Evolutionary conservation across 169 alveolate species (phyloP).

Genomic region (Cryptosporidium baileyi): DNA sequence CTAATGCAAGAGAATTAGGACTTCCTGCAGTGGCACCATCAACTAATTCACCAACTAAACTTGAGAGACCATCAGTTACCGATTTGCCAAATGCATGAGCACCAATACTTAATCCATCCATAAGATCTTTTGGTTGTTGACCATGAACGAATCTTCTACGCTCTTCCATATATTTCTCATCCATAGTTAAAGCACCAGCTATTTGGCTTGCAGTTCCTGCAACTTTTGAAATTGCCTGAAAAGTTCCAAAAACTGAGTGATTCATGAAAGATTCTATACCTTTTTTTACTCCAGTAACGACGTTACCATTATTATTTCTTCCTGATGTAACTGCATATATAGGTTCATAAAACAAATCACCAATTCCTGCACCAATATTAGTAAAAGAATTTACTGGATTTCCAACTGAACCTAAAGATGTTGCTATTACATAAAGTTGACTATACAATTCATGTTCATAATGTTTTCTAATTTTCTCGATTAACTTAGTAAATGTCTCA

Average conservation of each 20-base stretch:
- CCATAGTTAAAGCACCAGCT: slow-evolving; percentile 77
- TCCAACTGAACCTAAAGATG: slow-evolving; percentile 65
- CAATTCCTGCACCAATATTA: slow-evolving; percentile 68
- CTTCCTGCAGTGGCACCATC: slow-evolving; percentile 67
- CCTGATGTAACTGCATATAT: slow-evolving; percentile 66
- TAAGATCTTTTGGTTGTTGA: slow-evolving; percentile 74
- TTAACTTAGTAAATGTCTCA: slow-evolving; percentile 12
- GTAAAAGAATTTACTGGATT: slow-evolving; percentile 69
- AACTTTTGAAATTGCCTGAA: slow-evolving; percentile 76
- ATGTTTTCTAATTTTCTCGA: slow-evolving; percentile 41
- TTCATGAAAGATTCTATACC: slow-evolving; percentile 76
- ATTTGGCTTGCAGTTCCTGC: slow-evolving; percentile 80
- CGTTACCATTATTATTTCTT: slow-evolving; percentile 57
- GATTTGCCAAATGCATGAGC: slow-evolving; percentile 79
- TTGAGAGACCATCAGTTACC: slow-evolving; percentile 78
- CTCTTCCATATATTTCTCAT: slow-evolving; percentile 75
- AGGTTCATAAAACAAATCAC: slow-evolving; percentile 65
- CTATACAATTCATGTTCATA: slow-evolving; percentile 54
- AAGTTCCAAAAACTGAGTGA: slow-evolving; percentile 77
- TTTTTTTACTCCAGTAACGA: slow-evolving; percentile 74
- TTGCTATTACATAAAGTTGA: slow-evolving; percentile 59
- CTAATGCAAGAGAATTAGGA: slow-evolving; percentile 72
- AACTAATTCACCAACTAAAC: slow-evolving; percentile 67
- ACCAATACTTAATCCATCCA: slow-evolving; percentile 77
- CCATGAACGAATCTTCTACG: slow-evolving; percentile 74